Evolutionary conservation across 768 basidiomycete genomes (phyloP), one percentile per base, ranked within the genome.

Genomic region (Boletus vermiculosoides): DNA sequence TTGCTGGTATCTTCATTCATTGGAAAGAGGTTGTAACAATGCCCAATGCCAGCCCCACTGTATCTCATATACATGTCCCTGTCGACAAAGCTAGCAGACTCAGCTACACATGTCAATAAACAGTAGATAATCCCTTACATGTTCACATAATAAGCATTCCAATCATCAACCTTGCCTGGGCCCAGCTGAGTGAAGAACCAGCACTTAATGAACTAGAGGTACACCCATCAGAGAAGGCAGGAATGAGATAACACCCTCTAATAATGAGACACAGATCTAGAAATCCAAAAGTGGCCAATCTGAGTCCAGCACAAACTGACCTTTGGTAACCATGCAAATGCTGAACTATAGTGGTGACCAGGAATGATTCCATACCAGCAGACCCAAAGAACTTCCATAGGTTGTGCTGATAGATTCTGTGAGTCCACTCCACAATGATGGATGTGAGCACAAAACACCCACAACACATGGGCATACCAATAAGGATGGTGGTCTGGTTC

Each of bases 311-410:
- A 67, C 46, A 42, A 73, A 75, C 50, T 52, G 2, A 75, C 16
- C 40, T 59, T 59, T 8, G 61, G 8, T 31, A 57, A 31, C 65
- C 63, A 5, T 69, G 64, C 8, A 31, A 13, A 18, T 45, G n/a
- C 0, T 28, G 30, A 20, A 37, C 58, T 12, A 50, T 61, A 16
- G 34, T 45, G 50, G 40, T 23, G 36, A 34, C 49, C 9, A 22
- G 57, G 50, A 23, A 66, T 57, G 2, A 25, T 40, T 28, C 67
- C 54, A 46, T 66, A 71, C 74, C 76, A 76, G 4, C 71, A 50
- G 0, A 78, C 74, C 68, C 67, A 75, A 1, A 77, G 59, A 22
- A 77, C 55, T 15, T 73, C 66, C 33, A 76, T 56, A 3, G 41
- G 47, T 20, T 59, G 33, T 0, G 25, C 20, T n/a, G 18, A 34